These are phyloP conservation scores for Pelargonium myrrhifolium DNA, from an alignment of 441 rosid genomes.

Conservation along the genomic window DNA sequence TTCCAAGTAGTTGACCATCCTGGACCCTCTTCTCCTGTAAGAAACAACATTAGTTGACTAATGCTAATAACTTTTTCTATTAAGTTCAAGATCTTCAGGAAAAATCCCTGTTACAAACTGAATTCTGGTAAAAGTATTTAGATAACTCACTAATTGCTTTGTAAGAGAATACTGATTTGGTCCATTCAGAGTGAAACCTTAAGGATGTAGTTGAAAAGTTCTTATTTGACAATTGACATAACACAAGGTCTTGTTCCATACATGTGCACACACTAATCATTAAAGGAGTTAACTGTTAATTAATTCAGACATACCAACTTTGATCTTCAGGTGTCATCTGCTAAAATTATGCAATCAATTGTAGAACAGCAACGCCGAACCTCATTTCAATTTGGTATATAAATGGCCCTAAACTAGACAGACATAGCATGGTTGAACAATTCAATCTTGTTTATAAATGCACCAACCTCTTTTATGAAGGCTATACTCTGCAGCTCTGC, in stretches of 20 bases:
- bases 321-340: no score
- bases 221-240: neutral
- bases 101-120: neutral
- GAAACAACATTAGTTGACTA: neutral
- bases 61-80: neutral
- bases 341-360: neutral
- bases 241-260: neutral
- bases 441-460: neutral
- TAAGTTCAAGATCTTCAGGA: no score
- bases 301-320: no score
- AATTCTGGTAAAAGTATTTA: neutral
- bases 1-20: constrained; percentile 97
- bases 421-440: neutral
- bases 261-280: neutral
- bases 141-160: neutral
- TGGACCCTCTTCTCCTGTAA: constrained; percentile 76
- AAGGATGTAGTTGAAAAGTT: neutral
- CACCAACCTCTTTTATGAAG: constrained; percentile 71
- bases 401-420: no score
- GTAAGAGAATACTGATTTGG: neutral
- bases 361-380: neutral
- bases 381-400: no score
- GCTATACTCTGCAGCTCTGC: constrained; percentile 62
- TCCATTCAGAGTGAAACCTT: neutral
- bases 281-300: no score